Conservation (phyloP, 192 early-diverging fungal genomes). For the Backusella mclennaniae region DNA sequence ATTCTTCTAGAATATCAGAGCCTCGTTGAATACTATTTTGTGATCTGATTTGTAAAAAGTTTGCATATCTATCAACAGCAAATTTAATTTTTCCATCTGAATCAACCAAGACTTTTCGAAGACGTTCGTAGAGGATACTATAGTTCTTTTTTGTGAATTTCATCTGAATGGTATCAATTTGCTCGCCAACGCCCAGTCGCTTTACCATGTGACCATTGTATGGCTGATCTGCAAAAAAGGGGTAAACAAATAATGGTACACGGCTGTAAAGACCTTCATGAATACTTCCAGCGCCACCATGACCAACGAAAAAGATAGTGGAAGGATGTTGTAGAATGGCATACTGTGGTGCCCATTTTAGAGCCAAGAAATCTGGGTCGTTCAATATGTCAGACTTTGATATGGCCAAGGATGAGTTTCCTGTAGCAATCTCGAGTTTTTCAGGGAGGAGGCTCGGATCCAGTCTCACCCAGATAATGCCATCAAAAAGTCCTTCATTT, state of each 20-base stretch:
- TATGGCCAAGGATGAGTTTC: background rate
- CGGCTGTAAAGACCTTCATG: slow-evolving; percentile 32
- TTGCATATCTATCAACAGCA: background rate
- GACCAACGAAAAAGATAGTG: slow-evolving; percentile 23
- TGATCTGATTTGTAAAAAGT: slow-evolving; percentile 17
- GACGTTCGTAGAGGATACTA: background rate
- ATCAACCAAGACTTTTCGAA: background rate
- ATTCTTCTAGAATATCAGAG: slow-evolving; percentile 25
- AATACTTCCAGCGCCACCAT: slow-evolving; percentile 26
- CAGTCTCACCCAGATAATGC: slow-evolving; percentile 30
- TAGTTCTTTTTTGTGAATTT: background rate
- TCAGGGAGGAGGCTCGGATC: background rate
- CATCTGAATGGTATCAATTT: background rate
- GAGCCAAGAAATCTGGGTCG: background rate
- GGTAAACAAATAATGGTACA: slow-evolving; percentile 28
- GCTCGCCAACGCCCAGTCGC: background rate
- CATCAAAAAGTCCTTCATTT: slow-evolving; percentile 29
- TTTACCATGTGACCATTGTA: background rate
- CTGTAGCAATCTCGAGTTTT: background rate
- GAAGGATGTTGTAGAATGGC: slow-evolving; percentile 30
- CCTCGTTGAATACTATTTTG: slow-evolving; percentile 1
- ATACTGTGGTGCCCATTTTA: slow-evolving; percentile 32
- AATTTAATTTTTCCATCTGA: background rate
- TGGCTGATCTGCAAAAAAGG: slow-evolving; percentile 32
- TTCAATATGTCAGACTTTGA: background rate